Percentiles rank a stretch among this genome's conserved stretches.
Conservation (phyloP, 1,284 basidiomycete species). For the Coniophora puteana region DNA sequence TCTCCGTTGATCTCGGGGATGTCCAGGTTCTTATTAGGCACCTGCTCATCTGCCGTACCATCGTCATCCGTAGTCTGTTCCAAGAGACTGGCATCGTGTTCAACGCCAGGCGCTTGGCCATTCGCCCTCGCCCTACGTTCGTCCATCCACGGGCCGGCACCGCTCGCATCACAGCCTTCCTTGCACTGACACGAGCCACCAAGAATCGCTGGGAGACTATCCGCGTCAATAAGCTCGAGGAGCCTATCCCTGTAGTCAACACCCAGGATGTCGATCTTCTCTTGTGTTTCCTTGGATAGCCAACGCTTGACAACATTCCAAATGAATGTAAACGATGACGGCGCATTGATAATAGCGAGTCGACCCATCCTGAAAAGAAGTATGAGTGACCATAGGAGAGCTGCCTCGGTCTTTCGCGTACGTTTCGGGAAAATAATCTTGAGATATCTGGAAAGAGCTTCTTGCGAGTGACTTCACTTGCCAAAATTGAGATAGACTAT, state of each 20-base stretch:
- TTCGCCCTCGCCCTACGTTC: slow-evolving; percentile 47
- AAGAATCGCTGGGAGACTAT: slow-evolving; percentile 40
- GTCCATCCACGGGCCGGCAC: slow-evolving; percentile 67
- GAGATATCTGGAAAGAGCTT: slow-evolving; percentile 64
- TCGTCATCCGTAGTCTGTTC: not conserved
- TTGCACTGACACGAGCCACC: slow-evolving; percentile 55
- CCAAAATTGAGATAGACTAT: slow-evolving; percentile 66
- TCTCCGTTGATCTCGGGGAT: no score
- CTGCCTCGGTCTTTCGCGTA: slow-evolving; percentile 27
- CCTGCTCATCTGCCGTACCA: not conserved
- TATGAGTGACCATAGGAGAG: not conserved
- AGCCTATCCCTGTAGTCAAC: slow-evolving; percentile 52
- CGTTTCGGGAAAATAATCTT: slow-evolving; percentile 77
- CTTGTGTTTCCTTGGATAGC: slow-evolving; percentile 66
- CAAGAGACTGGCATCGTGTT: no score
- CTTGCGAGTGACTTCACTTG: slow-evolving; percentile 61
- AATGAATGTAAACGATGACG: slow-evolving; percentile 64
- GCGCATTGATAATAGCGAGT: slow-evolving; percentile 65
- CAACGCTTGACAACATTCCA: slow-evolving; percentile 67
- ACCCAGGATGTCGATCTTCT: slow-evolving; percentile 62
- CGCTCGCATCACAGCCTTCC: slow-evolving; percentile 59
- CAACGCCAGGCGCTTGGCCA: no score
- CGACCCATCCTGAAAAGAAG: slow-evolving; percentile 56
- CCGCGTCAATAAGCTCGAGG: slow-evolving; percentile 52
- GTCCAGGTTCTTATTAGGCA: no score